Percentiles rank a stretch among this genome's conserved stretches.
phyloP scores from a whole-genome alignment of 768 basidiomycete genomes.

The Amanita rubescens region DNA sequence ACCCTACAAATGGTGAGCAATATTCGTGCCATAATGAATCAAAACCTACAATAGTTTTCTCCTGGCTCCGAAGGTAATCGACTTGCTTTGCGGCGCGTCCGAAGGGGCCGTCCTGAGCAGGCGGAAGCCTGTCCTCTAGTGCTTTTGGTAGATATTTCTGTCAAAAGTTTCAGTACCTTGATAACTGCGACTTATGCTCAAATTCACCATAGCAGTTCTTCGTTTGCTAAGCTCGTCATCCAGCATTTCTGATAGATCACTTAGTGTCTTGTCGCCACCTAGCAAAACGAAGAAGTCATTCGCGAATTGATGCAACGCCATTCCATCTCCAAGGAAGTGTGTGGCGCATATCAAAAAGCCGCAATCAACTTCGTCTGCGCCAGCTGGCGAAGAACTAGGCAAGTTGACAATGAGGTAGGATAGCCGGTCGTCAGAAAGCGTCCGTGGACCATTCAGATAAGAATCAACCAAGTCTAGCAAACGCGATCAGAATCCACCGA shows the following conservation, averaged over 20 bases:
- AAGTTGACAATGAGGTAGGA: conserved; percentile 53
- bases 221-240: neutral
- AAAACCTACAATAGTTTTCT: conserved; percentile 44
- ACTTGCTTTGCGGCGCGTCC: conserved; percentile 40
- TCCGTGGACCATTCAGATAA: conserved; percentile 75
- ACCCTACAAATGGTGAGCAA: conserved; percentile 35
- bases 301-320: conserved; percentile 76
- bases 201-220: neutral
- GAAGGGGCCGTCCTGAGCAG: conserved; percentile 27
- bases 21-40: neutral
- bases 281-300: conserved; percentile 73
- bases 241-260: neutral
- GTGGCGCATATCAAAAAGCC: conserved; percentile 69
- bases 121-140: conserved; percentile 28
- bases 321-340: conserved; percentile 83
- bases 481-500: neutral
- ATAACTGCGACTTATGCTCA: neutral
- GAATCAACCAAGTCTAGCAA: conserved; percentile 49
- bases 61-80: conserved; percentile 49
- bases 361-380: conserved; percentile 24
- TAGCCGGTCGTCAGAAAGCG: conserved; percentile 56
- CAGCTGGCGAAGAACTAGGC: neutral
- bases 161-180: neutral
- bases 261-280: conserved; percentile 9
- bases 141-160: conserved; percentile 14